A percentile compares a stretch with the other conserved stretches of the same genome.
Evolutionary conservation across 1,139 yeast genomes (phyloP).

Genomic region (Suhomyces kunorum): DNA sequence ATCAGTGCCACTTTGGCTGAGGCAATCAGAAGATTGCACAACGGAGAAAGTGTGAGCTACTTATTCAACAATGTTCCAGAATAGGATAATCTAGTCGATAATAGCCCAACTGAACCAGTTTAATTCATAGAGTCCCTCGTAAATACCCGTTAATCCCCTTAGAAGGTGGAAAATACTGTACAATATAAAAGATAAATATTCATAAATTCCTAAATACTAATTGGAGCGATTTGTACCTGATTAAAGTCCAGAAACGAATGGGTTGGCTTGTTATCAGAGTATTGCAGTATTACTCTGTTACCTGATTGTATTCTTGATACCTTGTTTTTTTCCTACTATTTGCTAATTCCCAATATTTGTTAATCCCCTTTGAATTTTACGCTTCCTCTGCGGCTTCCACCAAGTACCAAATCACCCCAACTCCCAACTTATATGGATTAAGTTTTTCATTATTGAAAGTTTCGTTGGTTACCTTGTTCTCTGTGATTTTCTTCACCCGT

Average conservation of each 20-base stretch:
- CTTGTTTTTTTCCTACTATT: background rate
- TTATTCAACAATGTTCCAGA: constrained; percentile 68
- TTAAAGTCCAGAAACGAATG: too few relatives aligned
- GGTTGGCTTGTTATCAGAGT: background rate
- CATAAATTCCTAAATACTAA: too few relatives aligned
- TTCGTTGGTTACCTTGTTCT: constrained; percentile 43
- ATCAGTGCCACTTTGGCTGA: constrained; percentile 76
- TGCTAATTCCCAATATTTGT: background rate
- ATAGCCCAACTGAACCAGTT: too few relatives aligned
- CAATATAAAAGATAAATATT: background rate
- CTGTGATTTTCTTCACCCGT: constrained; percentile 52
- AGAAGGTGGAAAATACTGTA: constrained; percentile 2
- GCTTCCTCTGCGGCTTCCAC: constrained; percentile 48
- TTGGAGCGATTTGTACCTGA: too few relatives aligned
- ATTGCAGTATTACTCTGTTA: background rate
- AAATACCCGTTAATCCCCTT: too few relatives aligned
- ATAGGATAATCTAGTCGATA: constrained; percentile 6
- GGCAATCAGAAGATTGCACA: constrained; percentile 77
- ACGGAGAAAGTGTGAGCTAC: constrained; percentile 94
- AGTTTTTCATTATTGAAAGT: constrained; percentile 29
- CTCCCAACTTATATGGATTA: constrained; percentile 53
- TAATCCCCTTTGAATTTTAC: background rate
- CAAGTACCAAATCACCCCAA: constrained; percentile 52
- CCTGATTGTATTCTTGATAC: too few relatives aligned
- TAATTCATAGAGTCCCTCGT: too few relatives aligned